A percentile compares a stretch with the other conserved stretches of the same genome.
Evolutionary conservation across 345 rosid genomes (phyloP).

Genomic region (Rhizophora apiculata): DNA sequence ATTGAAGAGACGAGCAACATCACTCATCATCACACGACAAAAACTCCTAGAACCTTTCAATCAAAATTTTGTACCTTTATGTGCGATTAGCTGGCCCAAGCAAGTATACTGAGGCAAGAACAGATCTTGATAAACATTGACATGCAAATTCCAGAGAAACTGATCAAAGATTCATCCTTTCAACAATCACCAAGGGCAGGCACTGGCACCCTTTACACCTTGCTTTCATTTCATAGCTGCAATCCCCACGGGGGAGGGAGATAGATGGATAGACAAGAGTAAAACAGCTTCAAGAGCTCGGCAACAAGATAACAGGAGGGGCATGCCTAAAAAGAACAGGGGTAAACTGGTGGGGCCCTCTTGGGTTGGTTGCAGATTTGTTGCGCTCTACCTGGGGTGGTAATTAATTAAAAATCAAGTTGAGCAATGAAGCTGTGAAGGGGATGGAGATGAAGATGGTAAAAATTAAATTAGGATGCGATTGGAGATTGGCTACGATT

Average conservation of each 20-base stretch:
- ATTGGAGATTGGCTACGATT: too few relatives aligned
- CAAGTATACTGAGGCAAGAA: conserved; percentile 13
- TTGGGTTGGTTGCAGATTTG: conserved; percentile 31
- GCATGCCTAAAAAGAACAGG: neutral
- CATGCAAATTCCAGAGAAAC: neutral
- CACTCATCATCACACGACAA: neutral
- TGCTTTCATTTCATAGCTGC: conserved; percentile 28
- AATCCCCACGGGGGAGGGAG: neutral
- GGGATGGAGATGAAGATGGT: neutral
- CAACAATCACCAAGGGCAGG: conserved; percentile 3
- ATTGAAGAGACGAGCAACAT: too few relatives aligned
- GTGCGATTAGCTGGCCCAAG: neutral
- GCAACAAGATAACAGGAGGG: conserved; percentile 4
- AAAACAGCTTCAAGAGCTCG: conserved; percentile 11
- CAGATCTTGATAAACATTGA: conserved; percentile 23
- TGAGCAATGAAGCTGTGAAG: neutral
- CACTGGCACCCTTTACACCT: neutral
- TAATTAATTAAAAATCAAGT: conserved; percentile 15
- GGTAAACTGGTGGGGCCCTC: conserved; percentile 20
- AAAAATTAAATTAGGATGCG: neutral
- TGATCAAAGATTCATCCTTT: conserved; percentile 19
- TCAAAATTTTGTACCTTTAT: conserved; percentile 22
- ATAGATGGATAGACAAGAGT: neutral
- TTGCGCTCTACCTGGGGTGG: conserved; percentile 13
- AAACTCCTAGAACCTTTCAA: conserved; percentile 5